Base-by-base conservation (phyloP, 371 early-diverging fungal species). In the Rhizopus arrhizus region DNA sequence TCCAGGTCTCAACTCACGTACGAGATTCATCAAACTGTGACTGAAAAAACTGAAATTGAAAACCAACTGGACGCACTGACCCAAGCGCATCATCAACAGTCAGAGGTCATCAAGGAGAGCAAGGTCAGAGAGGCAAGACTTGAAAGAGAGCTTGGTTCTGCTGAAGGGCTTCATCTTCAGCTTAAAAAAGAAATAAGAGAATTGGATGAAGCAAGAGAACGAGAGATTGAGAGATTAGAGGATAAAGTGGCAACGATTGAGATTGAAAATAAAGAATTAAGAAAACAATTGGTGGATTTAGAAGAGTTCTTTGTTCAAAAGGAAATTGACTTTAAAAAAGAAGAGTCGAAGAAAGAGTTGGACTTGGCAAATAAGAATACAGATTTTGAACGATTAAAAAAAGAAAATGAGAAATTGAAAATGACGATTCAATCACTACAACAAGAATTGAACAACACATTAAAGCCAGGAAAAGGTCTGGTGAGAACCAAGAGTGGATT, bases 321-420 rank as follows among this genome's bases (percentile, higher is more conserved):
- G 15, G 40, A 40, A 40, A 40, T 40, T 40, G 40, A 10, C 1
- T 12, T 7, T 38, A 59, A 58, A 34, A 64, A 64, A 35, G 59
- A 64, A 11, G 47, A 43, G 12, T 9, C 58, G 28, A 54, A 64
- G 22, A 45, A 58, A 13, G 49, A 52, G n/a, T 6, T 53, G 28
- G 10, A 36, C 50, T 43, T 22, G 31, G 6, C 41, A 56, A 29
- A 34, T 33, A 22, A 22, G 5, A 50, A 22, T 31, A 41, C 49
- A 33, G 48, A 56, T 10, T 15, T 53, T 12, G 58, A 58, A 45
- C 40, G 58, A 45, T 15, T 63, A 4, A 47, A 63, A 10, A 31
- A 42, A 15, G 58, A 63, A 36, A 57, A 63, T 31, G 45, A 52
- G 16, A 50, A 63, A 12, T 34, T 63, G 12, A 57, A 58, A 22